Percentiles rank a stretch among this genome's conserved stretches.
Evolutionary conservation across 495 filamentous ascomycete genomes (phyloP).

Genomic region (Penicillium parvum): DNA sequence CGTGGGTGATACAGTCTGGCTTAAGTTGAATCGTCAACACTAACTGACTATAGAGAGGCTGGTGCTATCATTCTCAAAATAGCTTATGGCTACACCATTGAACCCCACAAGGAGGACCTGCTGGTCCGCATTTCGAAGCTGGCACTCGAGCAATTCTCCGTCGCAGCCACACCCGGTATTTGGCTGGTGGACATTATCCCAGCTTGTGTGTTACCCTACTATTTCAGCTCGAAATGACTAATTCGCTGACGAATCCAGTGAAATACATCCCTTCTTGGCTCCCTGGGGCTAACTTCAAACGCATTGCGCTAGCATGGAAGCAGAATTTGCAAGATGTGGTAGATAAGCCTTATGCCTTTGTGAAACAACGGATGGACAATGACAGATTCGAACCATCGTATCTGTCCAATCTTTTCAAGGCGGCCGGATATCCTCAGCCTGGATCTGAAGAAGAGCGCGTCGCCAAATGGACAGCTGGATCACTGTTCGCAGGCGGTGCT

Average conservation of each 20-base stretch:
- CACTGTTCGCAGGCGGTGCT: slow-evolving; percentile 53
- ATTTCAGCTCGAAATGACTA: background rate
- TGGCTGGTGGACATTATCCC: slow-evolving; percentile 44
- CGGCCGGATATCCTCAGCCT: slow-evolving; percentile 8
- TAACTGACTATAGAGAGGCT: slow-evolving; percentile 22
- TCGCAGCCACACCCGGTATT: slow-evolving; percentile 31
- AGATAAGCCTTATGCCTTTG: slow-evolving; percentile 40
- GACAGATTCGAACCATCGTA: slow-evolving; percentile 30
- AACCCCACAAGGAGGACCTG: slow-evolving; percentile 36
- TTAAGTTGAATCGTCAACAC: background rate
- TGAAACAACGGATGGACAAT: slow-evolving; percentile 39
- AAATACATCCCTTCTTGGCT: slow-evolving; percentile 43
- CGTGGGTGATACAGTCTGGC: slow-evolving; percentile 13
- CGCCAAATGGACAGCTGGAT: slow-evolving; percentile 47
- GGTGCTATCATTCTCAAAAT: slow-evolving; percentile 45
- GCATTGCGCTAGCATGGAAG: slow-evolving; percentile 29
- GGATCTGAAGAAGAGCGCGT: slow-evolving; percentile 25
- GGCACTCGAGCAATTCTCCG: slow-evolving; percentile 35
- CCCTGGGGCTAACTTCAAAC: slow-evolving; percentile 45
- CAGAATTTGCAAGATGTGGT: slow-evolving; percentile 17
- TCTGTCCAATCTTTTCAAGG: slow-evolving; percentile 31
- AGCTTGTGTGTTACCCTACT: slow-evolving; percentile 8
- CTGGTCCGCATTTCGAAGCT: slow-evolving; percentile 38
- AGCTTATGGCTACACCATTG: slow-evolving; percentile 46
- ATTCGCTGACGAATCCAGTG: slow-evolving; percentile 16